phyloP scores from a whole-genome alignment of 257 asterid genomes.

The Fraxinus anomala region DNA sequence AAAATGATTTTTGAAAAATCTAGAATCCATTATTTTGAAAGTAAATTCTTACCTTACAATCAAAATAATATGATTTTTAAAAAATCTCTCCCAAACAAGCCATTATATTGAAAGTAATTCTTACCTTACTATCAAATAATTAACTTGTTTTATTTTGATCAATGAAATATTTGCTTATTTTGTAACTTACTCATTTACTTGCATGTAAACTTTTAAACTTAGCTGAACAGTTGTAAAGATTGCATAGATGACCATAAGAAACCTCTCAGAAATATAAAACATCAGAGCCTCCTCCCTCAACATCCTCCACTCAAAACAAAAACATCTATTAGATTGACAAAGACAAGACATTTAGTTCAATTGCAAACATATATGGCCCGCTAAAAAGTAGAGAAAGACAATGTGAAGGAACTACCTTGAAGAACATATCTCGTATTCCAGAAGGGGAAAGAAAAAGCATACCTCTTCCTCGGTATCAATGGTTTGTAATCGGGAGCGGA shows the following conservation, averaged over 20 bases:
- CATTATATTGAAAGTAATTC: background rate
- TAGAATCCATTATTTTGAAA: no score
- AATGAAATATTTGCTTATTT: background rate
- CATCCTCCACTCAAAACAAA: background rate
- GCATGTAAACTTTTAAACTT: background rate
- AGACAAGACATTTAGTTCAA: background rate
- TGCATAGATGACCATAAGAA: background rate
- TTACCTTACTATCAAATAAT: background rate
- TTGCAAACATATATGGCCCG: background rate
- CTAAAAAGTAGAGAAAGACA: slow-evolving; percentile 4
- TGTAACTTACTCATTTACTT: background rate
- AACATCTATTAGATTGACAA: background rate
- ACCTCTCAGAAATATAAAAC: background rate
- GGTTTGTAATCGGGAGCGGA: slow-evolving; percentile 55
- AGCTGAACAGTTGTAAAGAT: background rate
- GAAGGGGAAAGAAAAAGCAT: background rate
- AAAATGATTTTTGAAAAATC: no score
- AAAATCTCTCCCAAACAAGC: background rate
- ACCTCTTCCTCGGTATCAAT: slow-evolving; percentile 68
- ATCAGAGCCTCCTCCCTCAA: background rate
- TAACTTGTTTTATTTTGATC: background rate
- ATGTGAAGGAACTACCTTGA: background rate
- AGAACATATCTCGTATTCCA: background rate
- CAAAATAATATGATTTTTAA: background rate
- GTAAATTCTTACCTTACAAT: background rate